phyloP scores from a whole-genome alignment of 768 basidiomycete species.

The Piloderma croceum region DNA sequence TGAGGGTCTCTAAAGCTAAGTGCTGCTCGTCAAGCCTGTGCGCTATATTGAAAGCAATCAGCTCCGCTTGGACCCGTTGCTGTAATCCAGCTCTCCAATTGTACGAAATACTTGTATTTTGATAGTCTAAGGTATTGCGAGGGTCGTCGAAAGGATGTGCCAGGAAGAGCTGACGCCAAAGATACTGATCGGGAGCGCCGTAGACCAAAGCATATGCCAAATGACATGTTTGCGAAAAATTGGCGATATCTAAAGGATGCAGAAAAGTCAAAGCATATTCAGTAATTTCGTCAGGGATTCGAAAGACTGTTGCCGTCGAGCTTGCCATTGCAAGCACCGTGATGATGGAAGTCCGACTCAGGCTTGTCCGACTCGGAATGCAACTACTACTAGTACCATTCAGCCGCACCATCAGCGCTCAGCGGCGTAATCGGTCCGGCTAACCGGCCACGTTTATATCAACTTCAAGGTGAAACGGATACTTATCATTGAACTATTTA shows the following conservation, averaged over 20 bases:
- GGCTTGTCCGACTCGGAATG: no score
- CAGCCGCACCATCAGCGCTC: no score
- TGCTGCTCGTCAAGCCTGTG: conserved; percentile 21
- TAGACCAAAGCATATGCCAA: conserved; percentile 46
- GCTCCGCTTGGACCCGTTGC: conserved; percentile 38
- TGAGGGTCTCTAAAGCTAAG: conserved; percentile 34
- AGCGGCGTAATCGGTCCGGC: no score
- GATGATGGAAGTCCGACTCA: no score
- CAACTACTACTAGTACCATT: no score
- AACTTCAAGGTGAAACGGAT: no score
- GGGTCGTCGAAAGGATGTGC: conserved; percentile 59
- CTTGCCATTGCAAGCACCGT: no score
- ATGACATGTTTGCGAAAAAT: conserved; percentile 52
- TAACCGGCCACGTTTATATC: no score
- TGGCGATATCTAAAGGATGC: conserved; percentile 52
- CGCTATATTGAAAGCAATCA: conserved; percentile 14
- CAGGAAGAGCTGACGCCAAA: conserved; percentile 68
- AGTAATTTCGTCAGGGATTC: conserved; percentile 56
- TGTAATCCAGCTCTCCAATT: conserved; percentile 36
- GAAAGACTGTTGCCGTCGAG: no score
- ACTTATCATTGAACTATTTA: no score
- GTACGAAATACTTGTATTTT: conserved; percentile 7
- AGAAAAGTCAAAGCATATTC: conserved; percentile 54
- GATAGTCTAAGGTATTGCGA: conserved; percentile 24
- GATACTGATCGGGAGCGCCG: conserved; percentile 44